phyloP scores from a whole-genome alignment of 169 alveolate genomes.

The Plasmodium sp. region DNA sequence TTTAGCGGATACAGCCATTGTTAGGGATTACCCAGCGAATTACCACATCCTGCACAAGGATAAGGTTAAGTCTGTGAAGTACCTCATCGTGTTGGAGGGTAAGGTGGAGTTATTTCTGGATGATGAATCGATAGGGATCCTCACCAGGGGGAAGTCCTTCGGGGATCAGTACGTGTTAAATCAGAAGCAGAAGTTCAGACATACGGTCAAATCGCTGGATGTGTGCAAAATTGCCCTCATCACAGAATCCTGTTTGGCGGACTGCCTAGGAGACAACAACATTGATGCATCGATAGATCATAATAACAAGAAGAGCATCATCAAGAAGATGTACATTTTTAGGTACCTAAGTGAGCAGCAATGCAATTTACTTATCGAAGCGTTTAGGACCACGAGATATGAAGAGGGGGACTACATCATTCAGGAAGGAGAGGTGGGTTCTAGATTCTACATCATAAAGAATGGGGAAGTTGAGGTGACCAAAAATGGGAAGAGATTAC shows the following conservation, averaged over 20 bases:
- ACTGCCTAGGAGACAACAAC: slow-evolving; percentile 85
- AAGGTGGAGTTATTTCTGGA: slow-evolving; percentile 82
- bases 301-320: slow-evolving; percentile 85
- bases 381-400: slow-evolving; percentile 86
- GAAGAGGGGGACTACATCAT: slow-evolving; percentile 91
- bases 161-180: slow-evolving; percentile 94
- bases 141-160: slow-evolving; percentile 94
- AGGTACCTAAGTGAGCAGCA: slow-evolving; percentile 88
- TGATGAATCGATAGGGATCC: slow-evolving; percentile 79
- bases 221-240: slow-evolving; percentile 86
- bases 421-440: slow-evolving; percentile 94
- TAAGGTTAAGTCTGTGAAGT: slow-evolving; percentile 85
- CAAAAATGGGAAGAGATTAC: slow-evolving; percentile 84
- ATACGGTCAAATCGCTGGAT: slow-evolving; percentile 84
- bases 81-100: slow-evolving; percentile 90
- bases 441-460: slow-evolving; percentile 92
- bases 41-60: slow-evolving; percentile 81
- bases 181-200: slow-evolving; percentile 88
- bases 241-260: slow-evolving; percentile 86
- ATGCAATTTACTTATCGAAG: slow-evolving; percentile 86
- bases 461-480: slow-evolving; percentile 93
- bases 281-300: slow-evolving; percentile 88
- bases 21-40: slow-evolving; percentile 82
- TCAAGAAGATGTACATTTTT: slow-evolving; percentile 89
- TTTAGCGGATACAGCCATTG: slow-evolving; percentile 85